Evolutionary conservation across 2,329 filamentous ascomycete genomes (phyloP), one percentile per base, ranked within the genome.

Genomic region (Atkinsonella texensis): DNA sequence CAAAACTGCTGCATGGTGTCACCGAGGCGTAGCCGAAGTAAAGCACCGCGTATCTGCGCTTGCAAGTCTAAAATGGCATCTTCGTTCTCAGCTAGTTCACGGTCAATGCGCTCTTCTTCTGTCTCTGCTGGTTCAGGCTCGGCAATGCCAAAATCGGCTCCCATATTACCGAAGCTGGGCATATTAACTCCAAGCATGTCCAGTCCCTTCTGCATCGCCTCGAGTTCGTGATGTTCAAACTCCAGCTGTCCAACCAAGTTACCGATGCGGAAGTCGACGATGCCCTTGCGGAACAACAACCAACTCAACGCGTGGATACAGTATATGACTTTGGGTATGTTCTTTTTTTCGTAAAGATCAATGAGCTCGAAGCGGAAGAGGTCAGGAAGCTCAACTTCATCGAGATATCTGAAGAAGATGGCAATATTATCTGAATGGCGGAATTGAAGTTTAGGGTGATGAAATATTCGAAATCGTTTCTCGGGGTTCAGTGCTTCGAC

Each of bases 281-380:
- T 89, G 1, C 93, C 91, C 66, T 96, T 93, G 47, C 93, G 85
- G 68, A 88, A 96, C 11, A 98, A 75, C n/a, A 98, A 76, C 89
- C 91, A 98, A 65, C 91, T 97, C 17, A 98, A 74, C 0, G 93
- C 93, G 62, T 98, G 93, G 49, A 98, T 93, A 65, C 93, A 98
- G 71, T 98, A 95, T 55, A 98, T 98, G 64, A 97, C 94, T 68
- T 97, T 98, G 4, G 93, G 93, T 1, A 97, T 94, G 62, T 98
- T 98, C 71, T 98, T 98, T 75, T 97, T 98, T 69, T 98, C 94
- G 72, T 98, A 98, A 12, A 98, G 72, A 68, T 98, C 93, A 57
- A 97, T 95, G 45, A 97, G 76, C 66, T 98, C 93, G 66, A 98
- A 98, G 52, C 91, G 83, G 67, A 98, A 98, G 17, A 98, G 78